Conservation (phyloP, 345 rosid species). For the Trapa incisa region DNA sequence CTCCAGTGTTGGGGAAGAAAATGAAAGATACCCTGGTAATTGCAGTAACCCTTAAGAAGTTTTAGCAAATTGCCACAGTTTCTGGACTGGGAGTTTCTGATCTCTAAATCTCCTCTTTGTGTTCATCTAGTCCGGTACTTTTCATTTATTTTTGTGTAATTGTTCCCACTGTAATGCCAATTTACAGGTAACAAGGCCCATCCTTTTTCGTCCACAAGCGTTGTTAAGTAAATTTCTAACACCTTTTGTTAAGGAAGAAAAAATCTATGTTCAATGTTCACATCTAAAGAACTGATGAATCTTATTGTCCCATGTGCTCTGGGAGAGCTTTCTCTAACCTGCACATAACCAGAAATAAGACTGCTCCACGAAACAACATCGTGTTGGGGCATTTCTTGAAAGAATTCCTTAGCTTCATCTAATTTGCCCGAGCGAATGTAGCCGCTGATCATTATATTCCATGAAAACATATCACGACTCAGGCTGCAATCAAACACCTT, state of each 20-base stretch:
- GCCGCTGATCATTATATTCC: constrained; percentile 10
- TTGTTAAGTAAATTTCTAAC: neutral
- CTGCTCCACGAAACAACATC: constrained; percentile 12
- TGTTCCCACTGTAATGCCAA: neutral
- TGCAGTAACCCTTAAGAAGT: neutral
- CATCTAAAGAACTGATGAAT: neutral
- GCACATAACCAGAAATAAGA: constrained; percentile 15
- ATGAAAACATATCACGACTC: constrained; percentile 5
- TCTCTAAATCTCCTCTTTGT: neutral
- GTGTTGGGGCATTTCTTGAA: constrained; percentile 6
- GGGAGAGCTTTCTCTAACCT: neutral
- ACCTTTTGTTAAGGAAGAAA: neutral
- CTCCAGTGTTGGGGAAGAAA: neutral
- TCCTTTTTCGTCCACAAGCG: neutral
- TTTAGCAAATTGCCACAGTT: neutral
- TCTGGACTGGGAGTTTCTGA: neutral
- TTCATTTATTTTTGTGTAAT: neutral
- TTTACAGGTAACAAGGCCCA: neutral
- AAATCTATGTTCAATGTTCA: neutral
- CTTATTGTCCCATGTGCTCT: neutral
- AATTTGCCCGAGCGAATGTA: constrained; percentile 1
- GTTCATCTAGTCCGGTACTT: neutral
- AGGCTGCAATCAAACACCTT: constrained; percentile 12
- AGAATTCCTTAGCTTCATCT: constrained; percentile 8
- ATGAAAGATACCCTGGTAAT: neutral